These are phyloP conservation scores for Neurospora sp. DNA, from an alignment of 495 filamentous ascomycete species.

Conservation along the genomic window DNA sequence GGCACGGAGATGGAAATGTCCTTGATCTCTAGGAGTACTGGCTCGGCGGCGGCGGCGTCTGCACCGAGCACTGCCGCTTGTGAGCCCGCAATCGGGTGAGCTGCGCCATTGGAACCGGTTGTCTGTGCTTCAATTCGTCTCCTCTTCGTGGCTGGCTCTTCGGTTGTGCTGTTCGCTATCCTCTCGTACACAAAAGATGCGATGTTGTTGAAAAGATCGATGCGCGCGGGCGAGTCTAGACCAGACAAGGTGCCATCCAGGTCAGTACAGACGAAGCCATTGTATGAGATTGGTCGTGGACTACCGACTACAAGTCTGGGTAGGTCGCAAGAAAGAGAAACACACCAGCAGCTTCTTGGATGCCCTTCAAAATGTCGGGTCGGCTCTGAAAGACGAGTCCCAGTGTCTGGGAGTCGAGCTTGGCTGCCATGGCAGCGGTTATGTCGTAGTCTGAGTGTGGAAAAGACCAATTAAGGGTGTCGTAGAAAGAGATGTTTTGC, in stretches of 20 bases:
- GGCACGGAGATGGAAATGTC: slow-evolving; percentile 72
- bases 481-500: neutral
- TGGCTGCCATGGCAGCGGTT: slow-evolving; percentile 25
- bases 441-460: no score
- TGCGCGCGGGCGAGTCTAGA: slow-evolving; percentile 32
- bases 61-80: slow-evolving; percentile 1
- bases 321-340: neutral
- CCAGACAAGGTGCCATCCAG: neutral
- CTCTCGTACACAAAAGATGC: slow-evolving; percentile 36
- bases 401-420: slow-evolving; percentile 32
- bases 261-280: neutral
- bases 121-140: slow-evolving; percentile 33
- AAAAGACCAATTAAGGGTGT: neutral
- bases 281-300: neutral
- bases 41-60: slow-evolving; percentile 33
- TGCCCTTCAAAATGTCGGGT: slow-evolving; percentile 34
- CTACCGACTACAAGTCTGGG: neutral
- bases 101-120: slow-evolving; percentile 9
- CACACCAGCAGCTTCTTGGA: slow-evolving; percentile 36
- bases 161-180: slow-evolving; percentile 13
- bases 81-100: neutral
- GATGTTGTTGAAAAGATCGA: slow-evolving; percentile 46
- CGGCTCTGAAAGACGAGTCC: slow-evolving; percentile 33
- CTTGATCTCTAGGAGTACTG: slow-evolving; percentile 49
- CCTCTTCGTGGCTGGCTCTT: slow-evolving; percentile 36